Conservation (phyloP, 2,329 filamentous ascomycete species). For the Dactylonectria macrodidyma region DNA sequence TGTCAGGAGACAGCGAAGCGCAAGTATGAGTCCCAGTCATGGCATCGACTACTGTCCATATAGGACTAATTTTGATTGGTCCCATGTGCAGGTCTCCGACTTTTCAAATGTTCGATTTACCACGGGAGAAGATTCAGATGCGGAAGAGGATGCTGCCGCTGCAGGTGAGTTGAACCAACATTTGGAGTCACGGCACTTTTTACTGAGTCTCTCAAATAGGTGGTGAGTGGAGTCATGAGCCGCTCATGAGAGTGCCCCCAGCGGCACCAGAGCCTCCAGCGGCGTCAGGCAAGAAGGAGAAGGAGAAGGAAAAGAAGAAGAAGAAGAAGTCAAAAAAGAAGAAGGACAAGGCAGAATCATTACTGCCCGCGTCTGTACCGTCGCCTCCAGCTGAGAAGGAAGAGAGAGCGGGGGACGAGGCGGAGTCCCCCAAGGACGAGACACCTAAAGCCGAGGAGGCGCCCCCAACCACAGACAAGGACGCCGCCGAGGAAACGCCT, state of each 20-base stretch:
- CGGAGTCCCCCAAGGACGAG: constrained; percentile 29
- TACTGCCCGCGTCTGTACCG: constrained; percentile 18
- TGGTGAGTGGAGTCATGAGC: constrained; percentile 13
- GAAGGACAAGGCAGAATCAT: constrained; percentile 17
- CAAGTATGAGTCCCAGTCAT: constrained; percentile 60
- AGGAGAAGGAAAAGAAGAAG: constrained; percentile 38
- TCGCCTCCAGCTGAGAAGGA: constrained; percentile 31
- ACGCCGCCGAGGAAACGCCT: constrained; percentile 9
- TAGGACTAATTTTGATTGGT: constrained; percentile 57
- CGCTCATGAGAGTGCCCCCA: constrained; percentile 31
- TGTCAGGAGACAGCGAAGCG: constrained; percentile 49
- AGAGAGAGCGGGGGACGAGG: constrained; percentile 38
- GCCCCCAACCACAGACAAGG: constrained; percentile 22
- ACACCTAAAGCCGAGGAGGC: constrained; percentile 18
- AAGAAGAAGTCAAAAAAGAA: constrained; percentile 30
- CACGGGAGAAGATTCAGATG: constrained; percentile 58
- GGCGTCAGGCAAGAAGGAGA: constrained; percentile 40
- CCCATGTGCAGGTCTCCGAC: constrained; percentile 58
- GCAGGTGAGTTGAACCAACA: constrained; percentile 38
- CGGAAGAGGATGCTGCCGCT: constrained; percentile 48
- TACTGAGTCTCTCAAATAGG: constrained; percentile 5
- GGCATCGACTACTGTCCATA: constrained; percentile 57
- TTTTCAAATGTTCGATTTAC: constrained; percentile 61
- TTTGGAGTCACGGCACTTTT: too few species aligned
- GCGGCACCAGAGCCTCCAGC: constrained; percentile 22